Evolutionary conservation across 1,284 basidiomycete species (phyloP).

Genomic region (Meira miltonrushii): DNA sequence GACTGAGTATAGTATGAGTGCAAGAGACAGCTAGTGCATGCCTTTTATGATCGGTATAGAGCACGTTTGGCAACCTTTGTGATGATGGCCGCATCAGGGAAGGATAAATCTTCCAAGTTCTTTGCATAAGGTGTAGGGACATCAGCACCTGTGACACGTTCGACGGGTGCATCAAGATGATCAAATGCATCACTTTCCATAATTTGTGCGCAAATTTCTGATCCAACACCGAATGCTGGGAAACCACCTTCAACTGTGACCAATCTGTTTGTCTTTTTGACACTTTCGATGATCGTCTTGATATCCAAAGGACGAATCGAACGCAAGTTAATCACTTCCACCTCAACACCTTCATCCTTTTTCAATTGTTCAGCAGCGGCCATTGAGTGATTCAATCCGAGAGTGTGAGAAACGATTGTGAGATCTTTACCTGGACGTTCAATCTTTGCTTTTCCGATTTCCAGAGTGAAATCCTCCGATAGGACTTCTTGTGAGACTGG

Average conservation of each 20-base stretch:
- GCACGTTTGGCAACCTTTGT: constrained; percentile 45
- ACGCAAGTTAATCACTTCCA: constrained; percentile 96
- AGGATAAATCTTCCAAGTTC: constrained; percentile 60
- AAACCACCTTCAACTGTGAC: constrained; percentile 96
- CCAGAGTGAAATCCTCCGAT: constrained; percentile 83
- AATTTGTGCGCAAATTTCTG: constrained; percentile 79
- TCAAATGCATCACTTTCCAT: constrained; percentile 71
- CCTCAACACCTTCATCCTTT: constrained; percentile 88
- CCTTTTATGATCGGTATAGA: constrained; percentile 30
- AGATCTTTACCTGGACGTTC: constrained; percentile 88
- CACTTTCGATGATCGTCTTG: constrained; percentile 69
- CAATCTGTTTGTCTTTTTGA: constrained; percentile 97
- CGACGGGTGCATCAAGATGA: constrained; percentile 78
- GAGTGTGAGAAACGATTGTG: constrained; percentile 81
- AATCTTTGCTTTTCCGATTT: constrained; percentile 96
- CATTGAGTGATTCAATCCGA: constrained; percentile 46
- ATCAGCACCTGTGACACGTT: constrained; percentile 89
- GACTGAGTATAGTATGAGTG: neutral
- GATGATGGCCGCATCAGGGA: constrained; percentile 45
- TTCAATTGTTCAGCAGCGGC: constrained; percentile 79
- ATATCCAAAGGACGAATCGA: constrained; percentile 93
- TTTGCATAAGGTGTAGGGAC: constrained; percentile 32
- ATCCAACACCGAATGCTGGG: constrained; percentile 95
- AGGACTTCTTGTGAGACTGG: constrained; percentile 90
- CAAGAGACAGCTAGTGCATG: neutral